Percentiles rank a stretch among this genome's conserved stretches.
phyloP scores from a whole-genome alignment of 2,329 filamentous ascomycete species.

The Fusarium pininemorale region DNA sequence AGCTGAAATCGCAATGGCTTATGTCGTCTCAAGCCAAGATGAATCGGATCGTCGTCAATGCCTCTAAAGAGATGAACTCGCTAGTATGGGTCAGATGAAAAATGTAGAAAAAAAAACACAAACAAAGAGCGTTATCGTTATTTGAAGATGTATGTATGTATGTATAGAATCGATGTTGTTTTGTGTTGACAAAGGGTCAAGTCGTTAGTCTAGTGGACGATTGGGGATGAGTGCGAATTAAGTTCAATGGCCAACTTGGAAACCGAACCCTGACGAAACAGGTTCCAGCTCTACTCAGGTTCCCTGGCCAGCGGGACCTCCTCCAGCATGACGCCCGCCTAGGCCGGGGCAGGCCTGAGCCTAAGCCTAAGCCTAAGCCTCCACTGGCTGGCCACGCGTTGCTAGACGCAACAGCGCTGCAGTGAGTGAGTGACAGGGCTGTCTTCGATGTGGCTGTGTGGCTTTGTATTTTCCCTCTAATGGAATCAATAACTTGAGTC shows the following conservation, averaged over 20 bases:
- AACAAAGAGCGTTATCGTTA: slow-evolving; percentile 25
- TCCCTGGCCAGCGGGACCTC: slow-evolving; percentile 3
- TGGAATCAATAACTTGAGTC: not conserved
- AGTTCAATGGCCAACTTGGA: slow-evolving; percentile 17
- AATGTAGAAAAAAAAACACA: slow-evolving; percentile 11
- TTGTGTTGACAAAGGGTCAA: slow-evolving; percentile 7
- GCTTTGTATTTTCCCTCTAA: not conserved
- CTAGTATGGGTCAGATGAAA: not conserved
- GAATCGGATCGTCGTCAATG: slow-evolving; percentile 22
- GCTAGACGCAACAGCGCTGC: slow-evolving; percentile 28
- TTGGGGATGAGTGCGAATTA: slow-evolving; percentile 24
- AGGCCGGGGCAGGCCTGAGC: not conserved
- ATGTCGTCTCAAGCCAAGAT: slow-evolving; percentile 12
- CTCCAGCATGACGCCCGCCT: slow-evolving; percentile 27
- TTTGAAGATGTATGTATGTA: not conserved
- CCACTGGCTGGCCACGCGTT: slow-evolving; percentile 31
- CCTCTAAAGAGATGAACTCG: not conserved
- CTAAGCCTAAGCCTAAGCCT: slow-evolving; percentile 14
- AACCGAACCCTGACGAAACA: slow-evolving; percentile 37
- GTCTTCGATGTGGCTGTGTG: slow-evolving; percentile 26
- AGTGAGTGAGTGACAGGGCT: not conserved
- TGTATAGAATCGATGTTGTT: not conserved
- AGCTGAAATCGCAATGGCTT: slow-evolving; percentile 33
- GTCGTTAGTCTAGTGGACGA: not conserved
- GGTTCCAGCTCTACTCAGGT: slow-evolving; percentile 28